Conservation (phyloP, 371 early-diverging fungal species). For the Circinella minor region DNA sequence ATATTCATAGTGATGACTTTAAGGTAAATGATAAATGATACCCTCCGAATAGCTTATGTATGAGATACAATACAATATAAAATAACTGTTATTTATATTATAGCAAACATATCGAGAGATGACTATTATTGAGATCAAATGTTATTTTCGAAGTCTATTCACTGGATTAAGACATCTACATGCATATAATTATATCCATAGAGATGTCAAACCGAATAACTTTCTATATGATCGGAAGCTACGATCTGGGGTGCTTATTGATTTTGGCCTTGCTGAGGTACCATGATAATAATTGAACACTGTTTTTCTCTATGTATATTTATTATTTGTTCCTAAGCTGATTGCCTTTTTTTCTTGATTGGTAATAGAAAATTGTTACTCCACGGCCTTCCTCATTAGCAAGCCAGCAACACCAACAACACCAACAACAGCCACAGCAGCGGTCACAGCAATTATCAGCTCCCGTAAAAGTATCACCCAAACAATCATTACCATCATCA, state of each 20-base stretch:
- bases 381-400: background rate
- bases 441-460: too few relatives aligned
- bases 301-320: too few relatives aligned
- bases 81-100: conserved; percentile 2
- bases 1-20: conserved; percentile 87
- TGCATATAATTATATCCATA: conserved; percentile 74
- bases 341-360: background rate
- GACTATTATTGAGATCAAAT: conserved; percentile 75
- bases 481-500: too few relatives aligned
- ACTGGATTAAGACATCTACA: conserved; percentile 80
- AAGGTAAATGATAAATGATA: conserved; percentile 49
- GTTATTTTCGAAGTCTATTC: conserved; percentile 84
- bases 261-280: conserved; percentile 98
- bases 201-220: conserved; percentile 98
- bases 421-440: background rate
- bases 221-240: conserved; percentile 83
- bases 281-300: background rate
- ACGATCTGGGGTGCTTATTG: conserved; percentile 88
- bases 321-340: conserved; percentile 13
- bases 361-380: background rate
- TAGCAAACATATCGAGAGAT: conserved; percentile 64
- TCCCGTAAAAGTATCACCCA: too few relatives aligned
- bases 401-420: background rate
- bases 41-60: too few relatives aligned
- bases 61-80: background rate